Percentiles rank a stretch among this genome's conserved stretches.
These are phyloP conservation scores for Rubus idaeus DNA, from an alignment of 306 rosid species.

Conservation along the genomic window DNA sequence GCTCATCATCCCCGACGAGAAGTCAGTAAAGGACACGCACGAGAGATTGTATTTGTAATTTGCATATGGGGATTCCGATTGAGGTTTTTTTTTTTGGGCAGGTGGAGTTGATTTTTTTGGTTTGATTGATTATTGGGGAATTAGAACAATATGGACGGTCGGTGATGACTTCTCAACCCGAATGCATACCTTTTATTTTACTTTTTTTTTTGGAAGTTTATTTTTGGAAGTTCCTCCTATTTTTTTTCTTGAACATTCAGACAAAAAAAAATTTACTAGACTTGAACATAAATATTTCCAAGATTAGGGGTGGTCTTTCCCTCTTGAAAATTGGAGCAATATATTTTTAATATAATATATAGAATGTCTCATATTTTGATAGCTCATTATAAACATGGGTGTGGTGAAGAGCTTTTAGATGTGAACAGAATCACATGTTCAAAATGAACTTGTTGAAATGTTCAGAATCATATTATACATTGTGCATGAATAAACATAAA, in stretches of 20 bases:
- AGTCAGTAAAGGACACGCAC: not conserved
- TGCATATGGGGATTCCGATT: not conserved
- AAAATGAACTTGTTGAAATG: not conserved
- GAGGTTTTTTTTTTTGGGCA: not conserved
- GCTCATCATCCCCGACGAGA: slow-evolving; percentile 22
- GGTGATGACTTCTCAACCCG: not conserved
- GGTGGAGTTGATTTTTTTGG: not conserved
- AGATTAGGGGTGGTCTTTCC: too few relatives aligned
- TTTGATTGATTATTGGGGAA: not conserved
- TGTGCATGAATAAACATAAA: not conserved
- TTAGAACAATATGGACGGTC: not conserved
- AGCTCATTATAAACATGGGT: too few relatives aligned
- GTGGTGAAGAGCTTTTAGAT: not conserved
- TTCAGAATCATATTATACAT: not conserved
- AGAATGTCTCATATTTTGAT: too few relatives aligned
- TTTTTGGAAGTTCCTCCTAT: too few relatives aligned
- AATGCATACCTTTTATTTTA: too few relatives aligned
- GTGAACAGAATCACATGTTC: not conserved
- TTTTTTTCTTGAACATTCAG: too few relatives aligned
- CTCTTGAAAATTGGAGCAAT: too few relatives aligned
- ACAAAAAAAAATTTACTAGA: too few relatives aligned
- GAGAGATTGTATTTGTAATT: not conserved
- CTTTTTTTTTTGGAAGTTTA: too few relatives aligned
- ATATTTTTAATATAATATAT: too few relatives aligned
- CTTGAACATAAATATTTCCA: too few relatives aligned